Base-by-base conservation (phyloP, 2,329 filamentous ascomycete species). In the Myriosclerotinia scirpicola region DNA sequence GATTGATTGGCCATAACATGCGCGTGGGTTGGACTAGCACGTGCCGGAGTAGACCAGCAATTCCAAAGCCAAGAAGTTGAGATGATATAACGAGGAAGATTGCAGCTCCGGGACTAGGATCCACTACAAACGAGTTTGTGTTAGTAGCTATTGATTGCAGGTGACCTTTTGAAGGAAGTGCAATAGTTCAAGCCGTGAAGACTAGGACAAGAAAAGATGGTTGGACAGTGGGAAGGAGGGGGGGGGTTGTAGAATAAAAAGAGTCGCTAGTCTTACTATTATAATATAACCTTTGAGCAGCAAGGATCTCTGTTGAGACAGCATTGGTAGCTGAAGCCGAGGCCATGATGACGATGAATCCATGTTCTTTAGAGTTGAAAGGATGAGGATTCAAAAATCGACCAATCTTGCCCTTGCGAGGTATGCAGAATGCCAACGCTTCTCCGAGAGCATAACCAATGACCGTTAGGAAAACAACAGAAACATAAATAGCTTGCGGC, bases 241-340 rank as follows among this genome's bases (percentile, higher is more conserved):
- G 30, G 30, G 26, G 26, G 26, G 26, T 26, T 11, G 38, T 40
- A 40, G 2, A 40, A 0, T 15, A 48, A 78, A 78, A 9, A 80
- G 67, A 40, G 76, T 75, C 59, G 74, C 72, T 0, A 80, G 80
- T 38, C 83, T 66, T 1, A 81, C 81, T 8, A 80, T 79, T 64
- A 83, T 75, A 30, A 81, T 82, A 60, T 80, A 84, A 0, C 26
- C 85, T 78, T 77, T 91, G 89, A 0, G 88, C 89, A 2, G 91
- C 80, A 61, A 92, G 84, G 53, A 91, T 87, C 70, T 92, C 89
- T 1, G 89, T 91, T 1, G 89, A 88, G 71, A 92, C 91, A 7
- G 75, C 80, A 84, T 88, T 87, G 71, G 92, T 91, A 71, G 79
- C 69, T 61, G 79, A 80, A 0, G 81, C 75, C 87, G 82, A 67